A percentile compares a stretch with the other conserved stretches of the same genome.
These are phyloP conservation scores for Camillea tinctor DNA, from an alignment of 2,329 filamentous ascomycete species.

Conservation along the genomic window DNA sequence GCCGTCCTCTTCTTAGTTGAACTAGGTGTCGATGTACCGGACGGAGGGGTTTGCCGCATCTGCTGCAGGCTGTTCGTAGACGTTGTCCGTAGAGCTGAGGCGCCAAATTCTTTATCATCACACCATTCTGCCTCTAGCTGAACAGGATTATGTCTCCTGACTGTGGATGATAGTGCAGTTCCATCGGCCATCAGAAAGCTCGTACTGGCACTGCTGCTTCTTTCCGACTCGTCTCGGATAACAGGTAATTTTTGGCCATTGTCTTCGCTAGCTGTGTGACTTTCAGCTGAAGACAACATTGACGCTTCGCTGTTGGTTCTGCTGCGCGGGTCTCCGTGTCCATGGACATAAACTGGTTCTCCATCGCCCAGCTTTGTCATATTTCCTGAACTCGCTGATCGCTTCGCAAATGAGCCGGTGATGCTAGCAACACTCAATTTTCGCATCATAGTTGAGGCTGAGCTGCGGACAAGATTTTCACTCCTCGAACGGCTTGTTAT, in stretches of 20 bases:
- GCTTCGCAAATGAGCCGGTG: conserved; percentile 71
- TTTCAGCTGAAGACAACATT: conserved; percentile 8
- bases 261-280: conserved; percentile 17
- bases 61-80: conserved; percentile 19
- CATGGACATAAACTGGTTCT: conserved; percentile 20
- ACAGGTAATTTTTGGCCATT: conserved; percentile 27
- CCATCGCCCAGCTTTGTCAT: conserved; percentile 33
- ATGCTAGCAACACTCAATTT: conserved; percentile 84
- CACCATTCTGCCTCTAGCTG: conserved; percentile 23
- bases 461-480: conserved; percentile 71
- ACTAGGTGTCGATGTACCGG: conserved; percentile 23
- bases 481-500: conserved; percentile 66
- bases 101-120: conserved; percentile 14
- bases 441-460: conserved; percentile 83
- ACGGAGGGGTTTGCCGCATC: conserved; percentile 16
- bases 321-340: conserved; percentile 22
- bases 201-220: conserved; percentile 20
- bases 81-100: conserved; percentile 18
- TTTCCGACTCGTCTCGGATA: conserved; percentile 31
- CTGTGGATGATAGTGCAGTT: conserved; percentile 19
- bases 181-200: conserved; percentile 11
- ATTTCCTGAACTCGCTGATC: conserved; percentile 58
- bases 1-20: conserved; percentile 30
- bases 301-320: conserved; percentile 22
- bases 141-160: conserved; percentile 23